Evolutionary conservation across 2,329 filamentous ascomycete species (phyloP).

Genomic region (Orbilia oligospora): DNA sequence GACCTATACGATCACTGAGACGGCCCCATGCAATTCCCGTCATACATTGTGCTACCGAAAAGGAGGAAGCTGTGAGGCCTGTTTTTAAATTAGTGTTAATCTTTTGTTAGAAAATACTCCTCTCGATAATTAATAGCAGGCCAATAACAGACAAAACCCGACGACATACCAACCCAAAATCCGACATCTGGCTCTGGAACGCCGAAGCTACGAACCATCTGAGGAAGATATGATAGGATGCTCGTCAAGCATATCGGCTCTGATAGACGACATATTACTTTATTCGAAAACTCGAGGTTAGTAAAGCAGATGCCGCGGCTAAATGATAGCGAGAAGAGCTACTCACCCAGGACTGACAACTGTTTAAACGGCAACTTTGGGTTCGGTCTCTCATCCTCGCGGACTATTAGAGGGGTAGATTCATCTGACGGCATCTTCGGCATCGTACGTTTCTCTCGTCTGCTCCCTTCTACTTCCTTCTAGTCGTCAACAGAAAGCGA

Average conservation of each 20-base stretch:
- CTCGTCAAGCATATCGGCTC: conserved; percentile 82
- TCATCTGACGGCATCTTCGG: conserved; percentile 46
- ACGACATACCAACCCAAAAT: conserved; percentile 74
- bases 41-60: conserved; percentile 79
- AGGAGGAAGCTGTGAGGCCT: conserved; percentile 76
- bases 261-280: conserved; percentile 83
- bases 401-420: conserved; percentile 44
- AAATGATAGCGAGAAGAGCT: neutral
- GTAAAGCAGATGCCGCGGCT: neutral
- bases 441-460: conserved; percentile 10
- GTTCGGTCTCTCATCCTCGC: conserved; percentile 36
- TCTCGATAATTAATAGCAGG: neutral
- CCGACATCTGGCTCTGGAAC: conserved; percentile 80
- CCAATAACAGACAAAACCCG: conserved; percentile 69
- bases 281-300: conserved; percentile 50
- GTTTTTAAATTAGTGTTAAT: neutral
- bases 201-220: conserved; percentile 84
- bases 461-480: neutral
- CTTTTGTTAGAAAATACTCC: neutral
- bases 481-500: neutral
- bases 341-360: conserved; percentile 81
- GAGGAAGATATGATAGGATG: conserved; percentile 74
- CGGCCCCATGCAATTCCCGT: conserved; percentile 83
- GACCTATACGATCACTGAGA: conserved; percentile 81
- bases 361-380: conserved; percentile 82